phyloP scores from a whole-genome alignment of 1,284 basidiomycete species.

The Tilletia walkeri region DNA sequence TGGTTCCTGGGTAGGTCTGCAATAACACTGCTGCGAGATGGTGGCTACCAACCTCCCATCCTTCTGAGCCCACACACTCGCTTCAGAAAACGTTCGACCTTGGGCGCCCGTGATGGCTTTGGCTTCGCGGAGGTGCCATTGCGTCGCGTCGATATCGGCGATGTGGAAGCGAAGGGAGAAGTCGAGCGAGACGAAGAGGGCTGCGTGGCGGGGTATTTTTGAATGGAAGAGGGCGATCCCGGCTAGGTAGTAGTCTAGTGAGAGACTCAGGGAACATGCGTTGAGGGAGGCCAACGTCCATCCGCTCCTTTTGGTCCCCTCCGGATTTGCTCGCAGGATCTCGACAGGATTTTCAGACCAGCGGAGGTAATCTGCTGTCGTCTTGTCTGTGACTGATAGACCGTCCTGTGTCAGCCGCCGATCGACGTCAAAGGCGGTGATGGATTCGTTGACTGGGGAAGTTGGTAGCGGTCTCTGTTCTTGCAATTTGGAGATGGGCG shows the following conservation, averaged over 20 bases:
- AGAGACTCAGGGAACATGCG: neutral
- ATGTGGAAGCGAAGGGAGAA: constrained; percentile 19
- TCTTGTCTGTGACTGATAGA: constrained; percentile 5
- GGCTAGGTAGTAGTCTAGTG: constrained; percentile 13
- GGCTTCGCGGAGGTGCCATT: constrained; percentile 17
- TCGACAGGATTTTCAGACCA: neutral
- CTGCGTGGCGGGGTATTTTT: neutral
- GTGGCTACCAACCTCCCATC: neutral
- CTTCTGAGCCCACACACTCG: neutral
- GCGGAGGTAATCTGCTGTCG: constrained; percentile 4
- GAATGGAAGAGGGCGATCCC: constrained; percentile 3
- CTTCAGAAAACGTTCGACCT: constrained; percentile 11
- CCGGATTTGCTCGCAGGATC: neutral
- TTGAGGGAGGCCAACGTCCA: constrained; percentile 7
- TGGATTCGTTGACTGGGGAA: constrained; percentile 4
- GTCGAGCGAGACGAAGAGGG: constrained; percentile 19
- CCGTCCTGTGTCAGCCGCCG: neutral
- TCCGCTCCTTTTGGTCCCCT: neutral
- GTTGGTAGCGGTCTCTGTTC: neutral
- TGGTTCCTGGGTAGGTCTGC: neutral
- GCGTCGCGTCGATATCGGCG: constrained; percentile 14
- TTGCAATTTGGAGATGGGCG: neutral
- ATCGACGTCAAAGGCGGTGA: constrained; percentile 7
- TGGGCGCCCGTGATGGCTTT: constrained; percentile 2
- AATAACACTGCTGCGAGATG: constrained; percentile 13